phyloP scores from a whole-genome alignment of 73 alveolate species.

The Urostyla sp. region DNA sequence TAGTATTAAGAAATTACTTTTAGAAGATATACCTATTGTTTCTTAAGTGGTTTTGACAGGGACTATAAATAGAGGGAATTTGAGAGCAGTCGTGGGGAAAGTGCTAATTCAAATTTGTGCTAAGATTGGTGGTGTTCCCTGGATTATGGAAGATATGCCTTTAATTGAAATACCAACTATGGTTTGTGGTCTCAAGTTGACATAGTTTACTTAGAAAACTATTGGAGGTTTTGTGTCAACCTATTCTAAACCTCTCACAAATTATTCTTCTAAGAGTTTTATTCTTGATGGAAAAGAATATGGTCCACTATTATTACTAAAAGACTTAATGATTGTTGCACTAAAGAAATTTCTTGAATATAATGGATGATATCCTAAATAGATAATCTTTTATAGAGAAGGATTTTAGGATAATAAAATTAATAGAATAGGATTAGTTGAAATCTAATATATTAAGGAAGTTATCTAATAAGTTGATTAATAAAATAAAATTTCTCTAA shows the following conservation, averaged over 20 bases:
- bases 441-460: slow-evolving; percentile 63
- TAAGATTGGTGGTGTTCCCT: slow-evolving; percentile 83
- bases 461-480: slow-evolving; percentile 31
- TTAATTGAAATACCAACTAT: slow-evolving; percentile 74
- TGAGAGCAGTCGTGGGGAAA: slow-evolving; percentile 76
- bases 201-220: slow-evolving; percentile 38
- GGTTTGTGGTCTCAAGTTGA: slow-evolving; percentile 71
- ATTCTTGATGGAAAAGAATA: slow-evolving; percentile 54
- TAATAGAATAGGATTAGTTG: slow-evolving; percentile 49
- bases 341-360: slow-evolving; percentile 47
- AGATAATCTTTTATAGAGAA: slow-evolving; percentile 67
- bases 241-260: slow-evolving; percentile 33
- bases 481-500: slow-evolving; percentile 49
- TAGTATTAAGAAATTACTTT: slow-evolving; percentile 72
- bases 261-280: slow-evolving; percentile 55
- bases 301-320: too few species aligned
- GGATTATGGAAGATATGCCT: slow-evolving; percentile 82
- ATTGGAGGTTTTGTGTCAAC: slow-evolving; percentile 68
- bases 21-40: slow-evolving; percentile 70
- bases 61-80: slow-evolving; percentile 66
- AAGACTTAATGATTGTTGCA: too few species aligned
- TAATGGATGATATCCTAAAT: slow-evolving; percentile 59
- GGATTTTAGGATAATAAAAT: slow-evolving; percentile 76
- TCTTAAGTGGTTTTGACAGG: slow-evolving; percentile 78
- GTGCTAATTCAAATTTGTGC: slow-evolving; percentile 82